Base-by-base conservation (phyloP, 2,329 filamentous ascomycete species). In the Stromatinia cepivora region DNA sequence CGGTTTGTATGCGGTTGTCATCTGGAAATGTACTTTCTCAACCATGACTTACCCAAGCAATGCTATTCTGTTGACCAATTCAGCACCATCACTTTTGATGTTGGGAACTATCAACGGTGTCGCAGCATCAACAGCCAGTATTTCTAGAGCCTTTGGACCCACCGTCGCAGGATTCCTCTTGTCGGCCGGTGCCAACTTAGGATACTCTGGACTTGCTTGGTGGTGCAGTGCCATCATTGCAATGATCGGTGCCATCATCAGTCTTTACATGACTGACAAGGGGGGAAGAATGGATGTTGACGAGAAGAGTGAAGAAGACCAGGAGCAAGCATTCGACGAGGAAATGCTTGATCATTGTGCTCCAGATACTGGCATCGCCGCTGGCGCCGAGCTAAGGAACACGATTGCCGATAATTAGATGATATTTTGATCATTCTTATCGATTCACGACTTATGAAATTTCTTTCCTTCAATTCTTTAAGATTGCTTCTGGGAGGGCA, bases 81-180 rank as follows among this genome's bases (percentile, higher is more conserved):
- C 93, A 22, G 92, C 94, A 0, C 92, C 93, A 0, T 94, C 90
- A 10, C 90, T 91, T 69, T 86, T 92, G 63, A 91, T 96, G 1
- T 87, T 98, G 1, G 95, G 95, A 3, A 94, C 92, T 0, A 91
- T 99, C 79, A 98, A 98, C 76, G 95, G 95, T 25, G 90, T 94
- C 17, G 94, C 94, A 0, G 93, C 93, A 42, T 97, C 94, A 2
- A 93, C 92, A 2, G 95, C 95, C 5, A 97, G 93, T 78, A 82
- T 97, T 58, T 94, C 90, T 79, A 88, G 95, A 67, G 93, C 93
- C 0, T 90, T 97, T 71, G 94, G 94, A 0, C 95, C 95, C 2
- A 94, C 92, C 0, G 82, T 97, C 4, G 96, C 94, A 4, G 95
- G 95, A 1, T 82, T 93, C 39, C 85, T 98, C 34, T 96, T 97